Percentiles rank a stretch among this genome's conserved stretches.
These are phyloP conservation scores for Botrytis squamosa DNA, from an alignment of 2,329 filamentous ascomycete genomes.

Conservation along the genomic window DNA sequence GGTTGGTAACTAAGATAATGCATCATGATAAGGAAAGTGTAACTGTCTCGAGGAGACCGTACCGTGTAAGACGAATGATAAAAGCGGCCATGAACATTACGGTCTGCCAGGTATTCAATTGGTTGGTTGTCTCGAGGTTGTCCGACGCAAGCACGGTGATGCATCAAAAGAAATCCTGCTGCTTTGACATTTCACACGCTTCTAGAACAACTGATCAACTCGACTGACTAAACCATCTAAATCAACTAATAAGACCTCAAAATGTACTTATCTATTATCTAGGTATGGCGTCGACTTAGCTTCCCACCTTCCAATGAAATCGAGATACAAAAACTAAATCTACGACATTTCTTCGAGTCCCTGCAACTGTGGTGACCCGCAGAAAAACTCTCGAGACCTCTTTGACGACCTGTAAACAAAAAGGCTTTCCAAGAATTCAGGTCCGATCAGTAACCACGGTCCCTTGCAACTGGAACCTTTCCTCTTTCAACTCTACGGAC, in stretches of 20 bases:
- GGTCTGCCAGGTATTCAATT: background rate
- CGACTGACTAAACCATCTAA: background rate
- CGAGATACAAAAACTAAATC: background rate
- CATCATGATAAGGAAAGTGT: background rate
- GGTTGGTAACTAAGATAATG: background rate
- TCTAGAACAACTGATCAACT: background rate
- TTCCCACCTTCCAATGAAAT: background rate
- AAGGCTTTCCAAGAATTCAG: background rate
- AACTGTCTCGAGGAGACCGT: background rate
- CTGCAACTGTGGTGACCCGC: background rate
- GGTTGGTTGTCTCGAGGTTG: background rate
- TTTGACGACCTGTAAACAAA: background rate
- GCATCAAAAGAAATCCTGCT: background rate
- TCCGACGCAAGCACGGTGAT: no score
- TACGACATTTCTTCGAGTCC: background rate
- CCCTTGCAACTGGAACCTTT: constrained; percentile 8
- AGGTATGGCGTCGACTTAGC: background rate
- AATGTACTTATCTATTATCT: background rate
- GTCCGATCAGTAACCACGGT: background rate
- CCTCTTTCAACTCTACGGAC: background rate
- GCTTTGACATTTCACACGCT: background rate
- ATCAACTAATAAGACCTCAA: background rate
- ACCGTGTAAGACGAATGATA: background rate
- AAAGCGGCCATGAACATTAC: background rate
- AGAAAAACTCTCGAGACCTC: background rate